phyloP scores from a whole-genome alignment of 495 filamentous ascomycete species.

The Trichoderma gamsii region DNA sequence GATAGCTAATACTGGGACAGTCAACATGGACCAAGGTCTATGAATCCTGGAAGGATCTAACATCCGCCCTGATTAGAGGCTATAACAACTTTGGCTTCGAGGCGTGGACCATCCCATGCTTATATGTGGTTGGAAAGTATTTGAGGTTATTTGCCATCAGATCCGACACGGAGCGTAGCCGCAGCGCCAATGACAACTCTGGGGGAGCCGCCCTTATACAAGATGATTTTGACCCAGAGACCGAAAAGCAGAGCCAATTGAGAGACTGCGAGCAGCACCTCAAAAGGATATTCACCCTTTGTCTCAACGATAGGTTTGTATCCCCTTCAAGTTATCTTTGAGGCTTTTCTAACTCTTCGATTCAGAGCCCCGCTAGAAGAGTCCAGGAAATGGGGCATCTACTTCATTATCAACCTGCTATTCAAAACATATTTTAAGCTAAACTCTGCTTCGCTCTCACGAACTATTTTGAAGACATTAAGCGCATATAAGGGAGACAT shows the following conservation, averaged over 20 bases:
- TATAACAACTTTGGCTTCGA: constrained; percentile 65
- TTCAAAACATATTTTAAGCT: constrained; percentile 99
- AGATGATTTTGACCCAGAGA: constrained; percentile 68
- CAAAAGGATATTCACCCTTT: constrained; percentile 82
- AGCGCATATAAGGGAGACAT: constrained; percentile 69
- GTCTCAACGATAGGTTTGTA: constrained; percentile 78
- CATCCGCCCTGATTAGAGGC: constrained; percentile 62
- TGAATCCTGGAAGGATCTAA: constrained; percentile 74
- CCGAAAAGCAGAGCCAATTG: constrained; percentile 68
- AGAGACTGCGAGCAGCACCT: constrained; percentile 85
- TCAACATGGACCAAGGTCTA: constrained; percentile 70
- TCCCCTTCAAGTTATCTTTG: background rate
- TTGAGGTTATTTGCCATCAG: constrained; percentile 81
- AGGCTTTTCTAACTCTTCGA: background rate
- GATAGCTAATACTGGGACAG: constrained; percentile 24
- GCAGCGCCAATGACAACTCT: constrained; percentile 35
- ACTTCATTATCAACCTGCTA: constrained; percentile 82
- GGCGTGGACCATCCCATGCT: constrained; percentile 81
- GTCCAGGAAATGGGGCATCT: constrained; percentile 94
- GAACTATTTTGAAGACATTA: constrained; percentile 79
- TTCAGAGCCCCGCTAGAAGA: constrained; percentile 74
- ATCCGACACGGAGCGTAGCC: constrained; percentile 63
- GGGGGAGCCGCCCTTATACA: constrained; percentile 44
- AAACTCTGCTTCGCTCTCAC: constrained; percentile 79
- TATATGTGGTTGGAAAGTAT: constrained; percentile 79